These are phyloP conservation scores for Neonectria punicea DNA, from an alignment of 2,329 filamentous ascomycete genomes.

Conservation along the genomic window DNA sequence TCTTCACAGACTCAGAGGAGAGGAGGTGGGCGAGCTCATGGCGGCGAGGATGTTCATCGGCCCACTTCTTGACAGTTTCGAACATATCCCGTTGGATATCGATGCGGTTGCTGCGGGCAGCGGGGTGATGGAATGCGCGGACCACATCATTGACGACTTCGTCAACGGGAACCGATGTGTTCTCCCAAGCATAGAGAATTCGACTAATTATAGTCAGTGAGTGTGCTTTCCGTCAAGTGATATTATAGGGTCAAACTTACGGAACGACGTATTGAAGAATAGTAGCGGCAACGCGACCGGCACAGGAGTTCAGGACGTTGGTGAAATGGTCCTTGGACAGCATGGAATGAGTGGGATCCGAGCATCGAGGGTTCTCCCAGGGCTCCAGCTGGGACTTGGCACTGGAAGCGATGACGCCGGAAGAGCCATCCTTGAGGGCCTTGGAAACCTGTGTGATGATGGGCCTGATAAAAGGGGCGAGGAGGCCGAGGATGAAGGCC, in stretches of 20 bases:
- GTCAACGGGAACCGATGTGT: conserved; percentile 82
- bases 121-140: conserved; percentile 90
- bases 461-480: conserved; percentile 91
- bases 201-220: conserved; percentile 59
- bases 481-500: conserved; percentile 87
- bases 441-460: conserved; percentile 90
- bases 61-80: conserved; percentile 84
- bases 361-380: conserved; percentile 80
- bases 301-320: conserved; percentile 80
- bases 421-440: conserved; percentile 85
- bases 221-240: background rate
- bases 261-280: conserved; percentile 90
- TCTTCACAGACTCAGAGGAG: conserved; percentile 82
- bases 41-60: conserved; percentile 73
- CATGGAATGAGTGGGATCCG: conserved; percentile 84
- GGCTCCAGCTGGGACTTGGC: conserved; percentile 81
- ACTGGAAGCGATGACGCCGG: conserved; percentile 73
- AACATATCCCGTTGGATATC: conserved; percentile 93
- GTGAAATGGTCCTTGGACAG: conserved; percentile 88
- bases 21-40: conserved; percentile 79
- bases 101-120: conserved; percentile 76
- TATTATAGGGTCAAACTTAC: conserved; percentile 52
- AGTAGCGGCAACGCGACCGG: conserved; percentile 76
- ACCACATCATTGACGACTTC: conserved; percentile 86
- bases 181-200: conserved; percentile 92